Percentiles rank a stretch among this genome's conserved stretches.
phyloP scores from a whole-genome alignment of 768 basidiomycete species.

The Leccinellum rugosiceps region DNA sequence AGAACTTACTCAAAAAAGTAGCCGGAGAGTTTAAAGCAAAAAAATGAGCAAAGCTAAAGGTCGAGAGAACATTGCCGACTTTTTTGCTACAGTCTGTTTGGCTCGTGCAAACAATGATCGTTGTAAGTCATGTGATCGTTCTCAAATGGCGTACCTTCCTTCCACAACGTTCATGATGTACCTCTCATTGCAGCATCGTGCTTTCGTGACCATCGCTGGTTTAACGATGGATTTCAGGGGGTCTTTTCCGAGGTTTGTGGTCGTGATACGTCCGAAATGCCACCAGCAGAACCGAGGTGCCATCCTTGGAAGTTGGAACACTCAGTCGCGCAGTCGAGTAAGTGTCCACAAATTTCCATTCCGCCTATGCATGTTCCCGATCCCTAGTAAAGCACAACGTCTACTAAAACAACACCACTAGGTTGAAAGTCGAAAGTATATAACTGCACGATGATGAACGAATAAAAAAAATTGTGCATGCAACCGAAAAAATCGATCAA shows the following conservation, averaged over 20 bases:
- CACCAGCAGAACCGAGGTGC: neutral
- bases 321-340: neutral
- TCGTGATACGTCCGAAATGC: neutral
- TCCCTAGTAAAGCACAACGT: neutral
- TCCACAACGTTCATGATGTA: neutral
- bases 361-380: neutral
- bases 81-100: constrained; percentile 26
- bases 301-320: neutral
- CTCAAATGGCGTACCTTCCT: neutral
- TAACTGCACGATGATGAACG: constrained; percentile 18
- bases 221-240: neutral
- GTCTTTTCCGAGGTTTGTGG: neutral
- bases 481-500: neutral
- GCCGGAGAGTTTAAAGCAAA: constrained; percentile 6
- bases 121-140: constrained; percentile 24
- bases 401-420: constrained; percentile 23
- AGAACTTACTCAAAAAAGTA: constrained; percentile 3
- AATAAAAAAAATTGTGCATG: constrained; percentile 11
- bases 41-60: constrained; percentile 26
- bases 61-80: constrained; percentile 12
- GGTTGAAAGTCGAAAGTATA: constrained; percentile 22
- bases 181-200: neutral
- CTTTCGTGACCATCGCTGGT: neutral
- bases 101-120: constrained; percentile 23
- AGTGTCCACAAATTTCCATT: constrained; percentile 5